phyloP scores from a whole-genome alignment of 768 basidiomycete species.

The Saitozyma sp. region DNA sequence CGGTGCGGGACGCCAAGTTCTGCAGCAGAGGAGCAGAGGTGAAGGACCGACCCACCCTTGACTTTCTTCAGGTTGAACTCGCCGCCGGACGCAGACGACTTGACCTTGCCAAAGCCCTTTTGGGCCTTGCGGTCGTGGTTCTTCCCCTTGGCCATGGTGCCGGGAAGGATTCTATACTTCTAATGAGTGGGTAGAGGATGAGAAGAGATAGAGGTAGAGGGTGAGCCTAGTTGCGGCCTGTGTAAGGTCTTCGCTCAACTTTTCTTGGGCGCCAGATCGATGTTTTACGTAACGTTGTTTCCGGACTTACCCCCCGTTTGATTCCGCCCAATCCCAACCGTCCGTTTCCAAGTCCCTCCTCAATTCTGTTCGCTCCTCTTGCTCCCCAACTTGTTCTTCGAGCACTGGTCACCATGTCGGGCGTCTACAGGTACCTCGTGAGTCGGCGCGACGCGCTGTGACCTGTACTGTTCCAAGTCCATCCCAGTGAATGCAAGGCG shows the following conservation, averaged over 20 bases:
- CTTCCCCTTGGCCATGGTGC: conserved; percentile 51
- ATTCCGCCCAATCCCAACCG: no score
- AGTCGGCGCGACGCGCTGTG: conserved; percentile 9
- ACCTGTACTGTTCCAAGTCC: neutral
- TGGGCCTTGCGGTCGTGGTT: conserved; percentile 49
- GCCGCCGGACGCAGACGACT: conserved; percentile 37
- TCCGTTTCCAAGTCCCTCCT: no score
- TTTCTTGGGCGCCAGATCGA: neutral
- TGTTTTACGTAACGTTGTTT: conserved; percentile 1
- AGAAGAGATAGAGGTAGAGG: conserved; percentile 4
- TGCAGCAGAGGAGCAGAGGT: neutral
- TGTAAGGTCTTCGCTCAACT: neutral
- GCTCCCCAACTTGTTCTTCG: no score
- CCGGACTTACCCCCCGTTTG: neutral
- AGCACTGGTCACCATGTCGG: conserved; percentile 32
- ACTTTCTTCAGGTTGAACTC: conserved; percentile 53
- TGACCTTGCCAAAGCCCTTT: conserved; percentile 44
- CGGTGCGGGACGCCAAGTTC: no score
- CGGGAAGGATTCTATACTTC: neutral
- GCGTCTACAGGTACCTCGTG: conserved; percentile 48
- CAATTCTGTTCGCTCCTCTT: no score
- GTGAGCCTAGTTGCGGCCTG: neutral
- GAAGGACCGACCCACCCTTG: conserved; percentile 43
- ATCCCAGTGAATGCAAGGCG: neutral
- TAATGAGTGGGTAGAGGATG: neutral